These are phyloP conservation scores for Diplosphaera chodatii DNA, from an alignment of 139 green algal species.

Conservation along the genomic window DNA sequence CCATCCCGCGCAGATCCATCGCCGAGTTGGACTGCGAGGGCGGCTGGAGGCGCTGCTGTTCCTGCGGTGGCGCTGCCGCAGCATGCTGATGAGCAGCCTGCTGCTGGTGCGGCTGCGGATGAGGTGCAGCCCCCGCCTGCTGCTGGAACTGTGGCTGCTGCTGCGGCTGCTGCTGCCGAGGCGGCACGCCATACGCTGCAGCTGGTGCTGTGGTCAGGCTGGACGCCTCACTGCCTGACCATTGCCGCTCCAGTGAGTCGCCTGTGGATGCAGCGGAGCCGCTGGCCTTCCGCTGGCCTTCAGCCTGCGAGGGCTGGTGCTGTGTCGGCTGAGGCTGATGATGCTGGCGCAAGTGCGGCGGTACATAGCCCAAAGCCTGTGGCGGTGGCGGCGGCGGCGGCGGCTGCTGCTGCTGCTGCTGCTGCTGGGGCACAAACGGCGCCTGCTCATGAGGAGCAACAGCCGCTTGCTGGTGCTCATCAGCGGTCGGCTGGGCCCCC, in stretches of 20 bases:
- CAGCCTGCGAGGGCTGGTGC: no score
- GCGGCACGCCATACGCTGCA: background rate
- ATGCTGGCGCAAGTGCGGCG: background rate
- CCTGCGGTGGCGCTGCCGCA: no score
- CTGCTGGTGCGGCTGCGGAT: background rate
- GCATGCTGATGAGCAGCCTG: no score
- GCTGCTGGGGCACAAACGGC: background rate
- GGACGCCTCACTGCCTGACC: background rate
- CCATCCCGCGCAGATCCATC: background rate
- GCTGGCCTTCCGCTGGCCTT: background rate
- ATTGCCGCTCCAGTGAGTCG: background rate
- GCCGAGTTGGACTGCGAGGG: background rate
- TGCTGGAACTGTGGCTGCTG: background rate
- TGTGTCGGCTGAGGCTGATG: background rate
- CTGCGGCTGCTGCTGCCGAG: constrained; percentile 2
- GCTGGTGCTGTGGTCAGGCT: background rate
- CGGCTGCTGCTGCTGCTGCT: constrained; percentile 7
- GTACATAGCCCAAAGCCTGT: background rate
- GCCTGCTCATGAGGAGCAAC: no score
- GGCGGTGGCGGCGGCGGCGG: constrained; percentile 1
- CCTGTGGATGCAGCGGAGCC: background rate
- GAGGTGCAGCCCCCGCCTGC: background rate
- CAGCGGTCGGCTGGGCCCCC: no score
- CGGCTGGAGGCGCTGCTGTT: background rate
- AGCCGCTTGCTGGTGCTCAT: no score